Base-by-base conservation (phyloP, 2,329 filamentous ascomycete species). In the Diaporthe sp. region DNA sequence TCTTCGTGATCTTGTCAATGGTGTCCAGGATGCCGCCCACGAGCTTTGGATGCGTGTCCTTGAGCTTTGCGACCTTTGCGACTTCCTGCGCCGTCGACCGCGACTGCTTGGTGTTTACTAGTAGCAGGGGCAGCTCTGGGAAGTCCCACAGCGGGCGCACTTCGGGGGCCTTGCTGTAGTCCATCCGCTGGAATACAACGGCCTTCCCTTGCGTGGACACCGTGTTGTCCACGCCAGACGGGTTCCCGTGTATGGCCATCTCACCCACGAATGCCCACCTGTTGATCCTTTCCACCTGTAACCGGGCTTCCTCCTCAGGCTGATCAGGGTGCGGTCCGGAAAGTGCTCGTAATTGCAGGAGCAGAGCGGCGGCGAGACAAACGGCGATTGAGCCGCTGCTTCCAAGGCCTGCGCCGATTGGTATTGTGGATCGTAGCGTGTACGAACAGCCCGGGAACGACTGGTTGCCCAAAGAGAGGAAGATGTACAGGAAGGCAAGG, bases 191-290 rank as follows among this genome's bases (percentile, higher is more conserved):
- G 86, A 98, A 99, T 3, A 98, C 88, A 1, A 99, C 95, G 0
- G 96, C 97, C 85, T 98, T 98, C 75, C 97, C 97, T 80, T 97
- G 94, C 17, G 96, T 94, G 17, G 96, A 90, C 39, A 99, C 96
- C 3, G 97, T 99, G 84, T 99, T 99, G 85, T 99, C 97, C 58
- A 99, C 95, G 0, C 97, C 97, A 0, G 95, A 98, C 0, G 97
- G 97, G 81, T 98, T 98, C 51, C 96, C 97, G 82, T 99, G 97
- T 78, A 98, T 98, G 85, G 95, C 97, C 92, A 98, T 94, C 84
- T 99, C 97, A 34, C 94, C 94, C 0, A 99, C 97, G 84, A 98
- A 98, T 0, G 97, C 96, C 97, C 97, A 99, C 77, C 94, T 91
- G 84, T 99, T 99, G 85, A 99, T 98, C 78, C 96, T 92, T 86